phyloP scores from a whole-genome alignment of 306 rosid species.

The Spatholobus suberectus region DNA sequence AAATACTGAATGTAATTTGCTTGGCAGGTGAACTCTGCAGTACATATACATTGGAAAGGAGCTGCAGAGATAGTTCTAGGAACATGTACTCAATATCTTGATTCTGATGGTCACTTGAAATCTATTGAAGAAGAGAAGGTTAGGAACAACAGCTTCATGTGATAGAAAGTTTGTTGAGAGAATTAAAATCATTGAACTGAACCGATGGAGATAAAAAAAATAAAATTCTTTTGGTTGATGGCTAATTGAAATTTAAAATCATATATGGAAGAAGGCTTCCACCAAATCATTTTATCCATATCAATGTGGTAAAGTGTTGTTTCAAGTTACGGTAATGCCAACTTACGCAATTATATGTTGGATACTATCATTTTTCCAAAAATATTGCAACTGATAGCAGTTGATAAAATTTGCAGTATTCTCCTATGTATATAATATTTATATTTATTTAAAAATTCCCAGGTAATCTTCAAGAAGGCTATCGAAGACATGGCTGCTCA shows the following conservation, averaged over 20 bases:
- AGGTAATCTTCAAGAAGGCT: slow-evolving; percentile 69
- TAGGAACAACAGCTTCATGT: slow-evolving; percentile 40
- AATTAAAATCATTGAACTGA: slow-evolving; percentile 30
- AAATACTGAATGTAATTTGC: slow-evolving; percentile 31
- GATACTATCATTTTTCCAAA: neutral
- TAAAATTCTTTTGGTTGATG: slow-evolving; percentile 23
- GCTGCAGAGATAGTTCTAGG: slow-evolving; percentile 91
- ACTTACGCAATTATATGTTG: slow-evolving; percentile 8
- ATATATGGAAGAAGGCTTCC: slow-evolving; percentile 17
- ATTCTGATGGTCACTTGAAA: slow-evolving; percentile 65
- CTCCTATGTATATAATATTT: slow-evolving; percentile 2
- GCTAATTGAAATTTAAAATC: slow-evolving; percentile 16
- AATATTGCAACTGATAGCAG: neutral
- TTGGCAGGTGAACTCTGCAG: slow-evolving; percentile 67
- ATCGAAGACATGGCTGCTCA: slow-evolving; percentile 87
- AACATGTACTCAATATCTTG: slow-evolving; percentile 72
- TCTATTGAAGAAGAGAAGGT: slow-evolving; percentile 75
- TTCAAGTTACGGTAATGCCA: slow-evolving; percentile 29
- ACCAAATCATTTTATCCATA: neutral
- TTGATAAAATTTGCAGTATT: slow-evolving; percentile 7
- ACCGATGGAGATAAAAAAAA: slow-evolving; percentile 17
- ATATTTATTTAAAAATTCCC: slow-evolving; percentile 27
- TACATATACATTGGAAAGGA: slow-evolving; percentile 96
- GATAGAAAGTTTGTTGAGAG: slow-evolving; percentile 35
- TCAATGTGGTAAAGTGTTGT: slow-evolving; percentile 25